phyloP scores from a whole-genome alignment of 495 filamentous ascomycete genomes.

The Aspergillus affinis region DNA sequence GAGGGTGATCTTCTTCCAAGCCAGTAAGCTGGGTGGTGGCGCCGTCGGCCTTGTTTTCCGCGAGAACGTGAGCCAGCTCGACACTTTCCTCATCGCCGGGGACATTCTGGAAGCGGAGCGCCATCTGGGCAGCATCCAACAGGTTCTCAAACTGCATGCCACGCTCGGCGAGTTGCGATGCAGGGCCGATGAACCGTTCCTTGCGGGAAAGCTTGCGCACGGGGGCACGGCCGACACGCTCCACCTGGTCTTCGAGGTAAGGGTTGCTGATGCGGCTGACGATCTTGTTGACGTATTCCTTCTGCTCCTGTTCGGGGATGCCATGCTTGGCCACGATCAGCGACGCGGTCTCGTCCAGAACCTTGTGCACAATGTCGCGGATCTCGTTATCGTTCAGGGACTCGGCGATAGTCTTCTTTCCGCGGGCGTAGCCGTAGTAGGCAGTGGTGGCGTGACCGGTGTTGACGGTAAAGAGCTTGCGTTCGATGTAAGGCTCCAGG shows the following conservation, averaged over 20 bases:
- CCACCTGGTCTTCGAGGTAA: conserved; percentile 87
- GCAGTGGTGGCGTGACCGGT: conserved; percentile 96
- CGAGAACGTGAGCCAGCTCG: conserved; percentile 80
- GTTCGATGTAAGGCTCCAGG: conserved; percentile 93
- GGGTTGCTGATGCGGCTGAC: conserved; percentile 90
- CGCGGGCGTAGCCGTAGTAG: conserved; percentile 84
- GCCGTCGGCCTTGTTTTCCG: conserved; percentile 60
- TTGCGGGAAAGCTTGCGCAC: conserved; percentile 87
- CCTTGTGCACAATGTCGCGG: conserved; percentile 68
- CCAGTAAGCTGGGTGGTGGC: conserved; percentile 75
- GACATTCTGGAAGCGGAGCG: conserved; percentile 90
- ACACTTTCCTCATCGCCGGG: conserved; percentile 82
- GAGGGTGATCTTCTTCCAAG: conserved; percentile 65
- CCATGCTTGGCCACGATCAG: conserved; percentile 86
- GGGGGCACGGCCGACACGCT: conserved; percentile 93
- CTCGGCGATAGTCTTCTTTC: conserved; percentile 85
- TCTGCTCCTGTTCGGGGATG: conserved; percentile 74
- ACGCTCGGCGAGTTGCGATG: conserved; percentile 76
- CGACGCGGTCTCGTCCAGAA: conserved; percentile 75
- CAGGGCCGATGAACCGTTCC: conserved; percentile 94
- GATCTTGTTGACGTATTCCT: conserved; percentile 89
- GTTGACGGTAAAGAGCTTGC: conserved; percentile 99
- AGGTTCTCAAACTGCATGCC: conserved; percentile 68
- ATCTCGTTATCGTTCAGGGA: conserved; percentile 69
- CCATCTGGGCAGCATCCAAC: conserved; percentile 77